Percentiles rank a stretch among this genome's conserved stretches.
These are phyloP conservation scores for Colletotrichum aenigma DNA, from an alignment of 2,329 filamentous ascomycete species.

Conservation along the genomic window DNA sequence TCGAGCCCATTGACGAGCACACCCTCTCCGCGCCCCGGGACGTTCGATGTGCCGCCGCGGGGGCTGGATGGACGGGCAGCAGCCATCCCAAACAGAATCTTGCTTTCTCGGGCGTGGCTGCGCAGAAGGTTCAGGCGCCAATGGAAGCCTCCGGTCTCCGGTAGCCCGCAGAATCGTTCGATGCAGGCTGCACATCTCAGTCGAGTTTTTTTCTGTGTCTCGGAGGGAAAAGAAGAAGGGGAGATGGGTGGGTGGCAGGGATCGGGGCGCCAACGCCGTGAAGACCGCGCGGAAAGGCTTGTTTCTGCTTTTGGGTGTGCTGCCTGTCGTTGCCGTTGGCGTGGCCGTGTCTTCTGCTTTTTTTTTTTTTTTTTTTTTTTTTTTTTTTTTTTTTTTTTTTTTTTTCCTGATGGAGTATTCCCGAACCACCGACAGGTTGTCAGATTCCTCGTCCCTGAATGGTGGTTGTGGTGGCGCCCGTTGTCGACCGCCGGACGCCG, in stretches of 20 bases:
- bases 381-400: no score
- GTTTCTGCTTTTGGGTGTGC: not conserved
- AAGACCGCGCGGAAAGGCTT: not conserved
- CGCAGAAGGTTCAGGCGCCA: not conserved
- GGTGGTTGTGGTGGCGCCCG: not conserved
- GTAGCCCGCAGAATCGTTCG: slow-evolving; percentile 18
- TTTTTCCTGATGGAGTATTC: not conserved
- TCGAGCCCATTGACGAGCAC: slow-evolving; percentile 1
- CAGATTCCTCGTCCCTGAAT: not conserved
- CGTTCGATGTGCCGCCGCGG: not conserved
- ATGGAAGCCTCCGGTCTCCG: not conserved
- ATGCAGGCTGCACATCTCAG: slow-evolving; percentile 8
- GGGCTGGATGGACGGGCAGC: not conserved
- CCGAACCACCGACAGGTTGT: not conserved
- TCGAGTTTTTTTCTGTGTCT: slow-evolving; percentile 4
- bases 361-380: no score
- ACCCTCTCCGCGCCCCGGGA: not conserved
- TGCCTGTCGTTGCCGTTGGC: not conserved
- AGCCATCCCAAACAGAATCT: not conserved
- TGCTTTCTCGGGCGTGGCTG: not conserved
- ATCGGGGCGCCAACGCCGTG: not conserved
- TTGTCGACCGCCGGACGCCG: not conserved
- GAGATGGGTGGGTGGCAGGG: not conserved
- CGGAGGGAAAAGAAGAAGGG: not conserved
- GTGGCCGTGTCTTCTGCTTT: not conserved